Base-by-base conservation (phyloP, 2,329 filamentous ascomycete species). In the Monilinia fructicola region DNA sequence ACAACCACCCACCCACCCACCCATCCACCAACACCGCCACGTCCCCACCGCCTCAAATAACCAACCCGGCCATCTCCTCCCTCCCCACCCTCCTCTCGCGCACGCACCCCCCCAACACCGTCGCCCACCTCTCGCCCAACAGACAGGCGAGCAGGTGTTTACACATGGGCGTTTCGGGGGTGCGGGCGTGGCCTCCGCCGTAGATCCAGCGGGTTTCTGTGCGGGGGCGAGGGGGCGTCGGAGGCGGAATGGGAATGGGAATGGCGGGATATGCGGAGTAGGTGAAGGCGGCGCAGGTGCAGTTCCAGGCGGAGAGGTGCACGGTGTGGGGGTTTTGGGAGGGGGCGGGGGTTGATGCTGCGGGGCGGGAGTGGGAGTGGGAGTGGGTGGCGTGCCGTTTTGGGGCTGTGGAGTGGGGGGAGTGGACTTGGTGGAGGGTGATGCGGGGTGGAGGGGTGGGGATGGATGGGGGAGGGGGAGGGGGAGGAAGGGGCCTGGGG, bases 141-240 rank as follows among this genome's bases (percentile, higher is more conserved):
- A 94, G 78, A 76, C 91, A 96, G 1, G 94, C 94, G 21, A 98
- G 83, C 6, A 98, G 78, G 78, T 99, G 94, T 79, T 97, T 97
- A 77, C 94, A 99, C 65, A 78, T 91, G 72, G 87, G 84, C 67
- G 84, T 72, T 9, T 70, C 74, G 4, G 53, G 35, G 31, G 14
- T 3, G 2, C 67, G 7, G 38, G 11, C 18, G 16, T 52, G 48
- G 14, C 1, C 9, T 16, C 85, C 85, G 0, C 87, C 85, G 71
- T 86, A 85, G 38, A 76, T 71, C 74, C 74, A 76, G 38, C 10
- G 38, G 10, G n/a, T n/a, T n/a, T n/a, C n/a, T 14, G 4, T 40
- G 38, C 2, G 38, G 38, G 3, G 1, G 12, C 1, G 38, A 9
- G 9, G 38, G 38, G 38, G 38, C 14, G 38, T 2, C 12, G 38